Evolutionary conservation across 2,329 filamentous ascomycete species (phyloP).

Genomic region (Coniochaeta sp.): DNA sequence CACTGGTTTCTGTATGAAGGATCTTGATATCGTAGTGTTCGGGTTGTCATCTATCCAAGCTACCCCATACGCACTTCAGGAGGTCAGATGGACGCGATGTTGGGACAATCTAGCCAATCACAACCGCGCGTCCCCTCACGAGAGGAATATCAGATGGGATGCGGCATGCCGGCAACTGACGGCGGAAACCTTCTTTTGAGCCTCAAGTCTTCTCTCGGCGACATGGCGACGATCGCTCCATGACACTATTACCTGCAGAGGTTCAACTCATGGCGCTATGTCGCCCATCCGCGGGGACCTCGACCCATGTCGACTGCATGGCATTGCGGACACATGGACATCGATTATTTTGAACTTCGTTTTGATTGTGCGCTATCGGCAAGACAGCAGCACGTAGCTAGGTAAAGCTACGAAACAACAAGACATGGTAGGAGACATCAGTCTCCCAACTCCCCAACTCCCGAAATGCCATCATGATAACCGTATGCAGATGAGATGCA

Average conservation of each 20-base stretch:
- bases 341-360: neutral
- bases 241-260: no score
- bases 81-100: neutral
- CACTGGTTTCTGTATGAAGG: neutral
- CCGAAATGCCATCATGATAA: neutral
- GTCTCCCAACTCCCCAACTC: neutral
- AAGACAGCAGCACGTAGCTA: neutral
- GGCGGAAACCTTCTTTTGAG: neutral
- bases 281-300: no score
- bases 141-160: neutral
- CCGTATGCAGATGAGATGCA: neutral
- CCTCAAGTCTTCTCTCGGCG: neutral
- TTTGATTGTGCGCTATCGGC: neutral
- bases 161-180: neutral
- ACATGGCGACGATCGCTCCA: neutral
- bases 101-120: neutral
- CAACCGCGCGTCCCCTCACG: neutral
- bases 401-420: neutral
- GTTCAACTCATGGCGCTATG: no score
- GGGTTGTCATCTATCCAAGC: neutral
- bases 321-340: no score
- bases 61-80: no score
- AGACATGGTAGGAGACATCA: neutral
- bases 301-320: no score
- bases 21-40: no score